Evolutionary conservation across 2,329 filamentous ascomycete genomes (phyloP).

Genomic region (Fusarium phyllophilum): DNA sequence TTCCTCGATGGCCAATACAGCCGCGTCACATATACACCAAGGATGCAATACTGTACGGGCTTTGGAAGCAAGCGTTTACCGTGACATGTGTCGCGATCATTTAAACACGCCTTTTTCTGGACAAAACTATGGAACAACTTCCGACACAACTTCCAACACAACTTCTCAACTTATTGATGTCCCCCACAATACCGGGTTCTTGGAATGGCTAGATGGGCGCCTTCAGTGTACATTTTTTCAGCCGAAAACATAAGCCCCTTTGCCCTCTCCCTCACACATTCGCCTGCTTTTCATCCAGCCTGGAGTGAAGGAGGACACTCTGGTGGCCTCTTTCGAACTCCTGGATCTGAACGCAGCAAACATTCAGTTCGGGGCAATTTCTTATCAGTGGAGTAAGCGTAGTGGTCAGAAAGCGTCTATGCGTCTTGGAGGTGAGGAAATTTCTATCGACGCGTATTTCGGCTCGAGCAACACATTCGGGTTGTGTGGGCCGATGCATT

Average conservation of each 20-base stretch:
- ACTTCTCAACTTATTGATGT: neutral
- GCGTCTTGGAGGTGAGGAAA: neutral
- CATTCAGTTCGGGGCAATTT: neutral
- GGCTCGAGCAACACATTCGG: neutral
- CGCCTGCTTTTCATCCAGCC: neutral
- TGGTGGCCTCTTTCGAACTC: neutral
- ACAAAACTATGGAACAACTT: neutral
- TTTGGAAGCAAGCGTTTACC: neutral
- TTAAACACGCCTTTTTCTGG: neutral
- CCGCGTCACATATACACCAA: accelerated
- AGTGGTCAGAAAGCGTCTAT: neutral
- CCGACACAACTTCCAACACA: no score
- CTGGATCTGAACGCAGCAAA: neutral
- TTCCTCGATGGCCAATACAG: neutral
- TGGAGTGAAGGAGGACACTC: neutral
- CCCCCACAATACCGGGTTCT: neutral
- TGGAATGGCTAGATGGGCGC: neutral
- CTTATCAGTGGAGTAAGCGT: neutral
- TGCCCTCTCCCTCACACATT: neutral
- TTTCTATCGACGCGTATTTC: neutral
- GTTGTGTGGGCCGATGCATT: neutral
- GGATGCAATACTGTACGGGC: accelerated
- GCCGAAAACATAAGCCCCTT: neutral
- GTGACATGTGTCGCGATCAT: neutral
- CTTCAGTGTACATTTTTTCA: neutral